phyloP scores from a whole-genome alignment of 2,329 filamentous ascomycete genomes.

The Trichocomaceae sp. region DNA sequence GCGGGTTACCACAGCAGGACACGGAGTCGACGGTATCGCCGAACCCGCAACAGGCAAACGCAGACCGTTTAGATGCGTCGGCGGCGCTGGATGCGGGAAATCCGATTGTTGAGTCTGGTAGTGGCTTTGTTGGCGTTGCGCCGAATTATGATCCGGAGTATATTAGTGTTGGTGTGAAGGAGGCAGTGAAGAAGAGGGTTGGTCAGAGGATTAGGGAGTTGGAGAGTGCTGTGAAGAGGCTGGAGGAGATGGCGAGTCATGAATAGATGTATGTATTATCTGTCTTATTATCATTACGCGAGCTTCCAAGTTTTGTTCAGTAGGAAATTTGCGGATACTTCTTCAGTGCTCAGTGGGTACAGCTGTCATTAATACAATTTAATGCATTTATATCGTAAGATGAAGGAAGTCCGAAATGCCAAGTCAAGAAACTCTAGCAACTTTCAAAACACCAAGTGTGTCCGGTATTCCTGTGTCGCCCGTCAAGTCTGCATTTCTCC shows the following conservation, averaged over 20 bases:
- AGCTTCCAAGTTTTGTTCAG: too few relatives aligned
- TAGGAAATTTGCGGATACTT: too few relatives aligned
- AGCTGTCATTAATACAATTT: too few relatives aligned
- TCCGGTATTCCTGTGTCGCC: too few relatives aligned
- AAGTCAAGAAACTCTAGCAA: too few relatives aligned
- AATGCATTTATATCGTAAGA: too few relatives aligned
- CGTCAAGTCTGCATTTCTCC: too few relatives aligned
- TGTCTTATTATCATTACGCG: too few relatives aligned
- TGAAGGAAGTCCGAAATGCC: too few relatives aligned
- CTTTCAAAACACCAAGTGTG: too few relatives aligned
- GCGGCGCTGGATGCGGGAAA: slow-evolving; percentile 6
- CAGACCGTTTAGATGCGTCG: slow-evolving; percentile 7
- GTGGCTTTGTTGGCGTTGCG: slow-evolving; percentile 17
- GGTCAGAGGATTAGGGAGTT: slow-evolving; percentile 43
- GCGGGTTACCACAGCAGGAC: background rate
- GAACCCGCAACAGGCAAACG: slow-evolving; percentile 7
- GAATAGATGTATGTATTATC: slow-evolving; percentile 20
- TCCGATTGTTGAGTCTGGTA: background rate
- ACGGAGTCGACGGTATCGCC: slow-evolving; percentile 1
- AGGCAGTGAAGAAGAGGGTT: slow-evolving; percentile 40
- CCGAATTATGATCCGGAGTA: slow-evolving; percentile 28
- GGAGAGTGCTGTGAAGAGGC: slow-evolving; percentile 36
- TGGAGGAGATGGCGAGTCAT: slow-evolving; percentile 37
- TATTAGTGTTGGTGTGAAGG: slow-evolving; percentile 26
- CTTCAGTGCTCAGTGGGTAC: too few relatives aligned